Conservation (phyloP, 441 rosid genomes). For the Pelargonium australe region DNA sequence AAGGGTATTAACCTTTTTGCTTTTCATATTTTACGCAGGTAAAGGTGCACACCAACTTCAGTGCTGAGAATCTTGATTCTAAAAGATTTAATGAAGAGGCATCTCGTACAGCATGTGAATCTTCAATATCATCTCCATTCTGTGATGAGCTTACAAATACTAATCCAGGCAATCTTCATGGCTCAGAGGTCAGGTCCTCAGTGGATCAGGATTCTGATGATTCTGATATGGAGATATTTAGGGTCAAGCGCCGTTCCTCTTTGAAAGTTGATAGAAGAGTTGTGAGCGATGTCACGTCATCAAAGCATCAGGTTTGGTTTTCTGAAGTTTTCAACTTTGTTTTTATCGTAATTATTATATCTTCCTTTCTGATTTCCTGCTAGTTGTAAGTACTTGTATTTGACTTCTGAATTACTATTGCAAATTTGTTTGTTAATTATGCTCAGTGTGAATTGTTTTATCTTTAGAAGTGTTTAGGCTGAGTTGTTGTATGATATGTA, state of each 20-base stretch:
- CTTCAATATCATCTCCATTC: constrained; percentile 32
- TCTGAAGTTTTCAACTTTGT: neutral
- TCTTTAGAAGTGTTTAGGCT: neutral
- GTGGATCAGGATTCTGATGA: constrained; percentile 58
- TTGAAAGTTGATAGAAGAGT: constrained; percentile 51
- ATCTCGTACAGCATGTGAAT: constrained; percentile 29
- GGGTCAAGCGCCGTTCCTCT: constrained; percentile 85
- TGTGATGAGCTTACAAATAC: constrained; percentile 31
- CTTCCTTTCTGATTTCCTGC: neutral
- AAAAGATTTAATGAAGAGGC: constrained; percentile 38
- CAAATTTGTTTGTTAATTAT: neutral
- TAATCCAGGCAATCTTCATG: constrained; percentile 22
- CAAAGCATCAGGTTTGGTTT: constrained; percentile 48
- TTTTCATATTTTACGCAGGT: constrained; percentile 30
- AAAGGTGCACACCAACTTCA: constrained; percentile 32
- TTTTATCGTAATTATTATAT: neutral
- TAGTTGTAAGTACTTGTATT: neutral
- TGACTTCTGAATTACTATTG: neutral
- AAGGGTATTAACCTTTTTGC: neutral
- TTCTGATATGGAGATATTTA: constrained; percentile 76
- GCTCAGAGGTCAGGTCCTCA: constrained; percentile 26
- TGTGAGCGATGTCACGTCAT: constrained; percentile 30
- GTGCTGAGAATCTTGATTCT: constrained; percentile 28
- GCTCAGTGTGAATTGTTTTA: neutral
- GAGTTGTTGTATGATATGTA: constrained; percentile 10